Conservation (phyloP, 2,329 filamentous ascomycete genomes). For the Trichoderma gracile region DNA sequence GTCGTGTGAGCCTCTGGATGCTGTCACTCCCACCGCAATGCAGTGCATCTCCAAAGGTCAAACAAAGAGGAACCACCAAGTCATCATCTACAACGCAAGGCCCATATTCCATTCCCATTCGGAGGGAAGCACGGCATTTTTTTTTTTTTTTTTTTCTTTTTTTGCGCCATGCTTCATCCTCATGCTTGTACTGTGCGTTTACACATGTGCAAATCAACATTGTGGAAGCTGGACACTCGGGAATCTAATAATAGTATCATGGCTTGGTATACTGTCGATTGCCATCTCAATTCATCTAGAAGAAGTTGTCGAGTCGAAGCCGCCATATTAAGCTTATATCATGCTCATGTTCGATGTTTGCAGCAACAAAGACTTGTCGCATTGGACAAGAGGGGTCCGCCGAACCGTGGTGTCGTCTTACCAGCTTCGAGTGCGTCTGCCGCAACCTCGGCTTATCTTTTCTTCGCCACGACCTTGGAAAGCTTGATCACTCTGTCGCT, state of each 20-base stretch:
- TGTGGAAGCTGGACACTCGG: neutral
- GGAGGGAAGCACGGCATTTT: neutral
- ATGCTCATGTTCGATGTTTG: neutral
- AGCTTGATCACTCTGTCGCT: neutral
- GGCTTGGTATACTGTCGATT: neutral
- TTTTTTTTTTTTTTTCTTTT: no score
- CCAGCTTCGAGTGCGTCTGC: neutral
- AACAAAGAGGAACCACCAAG: neutral
- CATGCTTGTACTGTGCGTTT: neutral
- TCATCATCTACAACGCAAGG: neutral
- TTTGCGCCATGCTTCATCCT: neutral
- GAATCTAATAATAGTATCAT: slow-evolving; percentile 15
- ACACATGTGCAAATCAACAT: neutral
- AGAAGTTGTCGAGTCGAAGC: neutral
- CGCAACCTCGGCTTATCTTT: neutral
- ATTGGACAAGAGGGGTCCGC: neutral
- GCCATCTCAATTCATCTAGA: neutral
- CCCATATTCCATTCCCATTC: slow-evolving; percentile 2
- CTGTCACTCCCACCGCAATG: neutral
- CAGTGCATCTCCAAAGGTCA: neutral
- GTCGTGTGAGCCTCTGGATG: neutral
- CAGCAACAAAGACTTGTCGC: neutral
- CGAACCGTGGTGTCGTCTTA: neutral
- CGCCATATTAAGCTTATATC: slow-evolving; percentile 9
- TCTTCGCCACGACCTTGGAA: neutral